Conservation (phyloP, 2,329 filamentous ascomycete species). For the Cercospora canescens region DNA sequence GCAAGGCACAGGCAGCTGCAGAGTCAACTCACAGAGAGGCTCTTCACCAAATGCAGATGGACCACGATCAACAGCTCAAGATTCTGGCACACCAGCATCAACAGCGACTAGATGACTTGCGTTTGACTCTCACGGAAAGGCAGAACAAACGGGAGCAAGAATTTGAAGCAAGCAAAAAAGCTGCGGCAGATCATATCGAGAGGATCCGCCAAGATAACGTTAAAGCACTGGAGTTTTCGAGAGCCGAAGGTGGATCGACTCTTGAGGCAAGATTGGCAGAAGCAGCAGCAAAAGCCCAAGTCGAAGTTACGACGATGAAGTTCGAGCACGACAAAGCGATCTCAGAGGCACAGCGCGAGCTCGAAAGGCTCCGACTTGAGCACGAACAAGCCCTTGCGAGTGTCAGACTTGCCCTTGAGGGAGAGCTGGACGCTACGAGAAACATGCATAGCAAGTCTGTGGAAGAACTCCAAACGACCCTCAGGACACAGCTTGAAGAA, state of each 20-base stretch:
- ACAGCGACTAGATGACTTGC: constrained; percentile 10
- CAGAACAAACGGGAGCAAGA: constrained; percentile 13
- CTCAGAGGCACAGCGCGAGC: constrained; percentile 16
- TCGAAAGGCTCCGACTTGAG: constrained; percentile 14
- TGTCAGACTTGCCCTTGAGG: constrained; percentile 11
- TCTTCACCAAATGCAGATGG: constrained; percentile 3
- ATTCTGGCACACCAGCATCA: constrained; percentile 8
- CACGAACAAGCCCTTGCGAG: constrained; percentile 19
- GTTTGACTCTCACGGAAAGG: constrained; percentile 4
- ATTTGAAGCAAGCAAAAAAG: constrained; percentile 5
- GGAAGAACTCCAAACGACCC: constrained; percentile 13
- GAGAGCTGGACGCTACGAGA: constrained; percentile 7
- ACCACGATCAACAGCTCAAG: constrained; percentile 10
- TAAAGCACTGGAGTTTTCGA: constrained; percentile 2
- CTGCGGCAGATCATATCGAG: constrained; percentile 14
- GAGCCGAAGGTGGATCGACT: constrained; percentile 13
- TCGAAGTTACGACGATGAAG: constrained; percentile 8
- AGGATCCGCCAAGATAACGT: constrained; percentile 14
- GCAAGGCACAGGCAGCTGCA: constrained; percentile 2
- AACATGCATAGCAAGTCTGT: constrained; percentile 1
- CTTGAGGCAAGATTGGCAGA: constrained; percentile 18
- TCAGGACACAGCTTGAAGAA: constrained; percentile 14
- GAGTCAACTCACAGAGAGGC: constrained; percentile 6
- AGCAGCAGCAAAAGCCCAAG: constrained; percentile 17
- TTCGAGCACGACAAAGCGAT: constrained; percentile 15